Evolutionary conservation across 352 stramenopile genomes (phyloP).

Genomic region (Phytophthora quininea): DNA sequence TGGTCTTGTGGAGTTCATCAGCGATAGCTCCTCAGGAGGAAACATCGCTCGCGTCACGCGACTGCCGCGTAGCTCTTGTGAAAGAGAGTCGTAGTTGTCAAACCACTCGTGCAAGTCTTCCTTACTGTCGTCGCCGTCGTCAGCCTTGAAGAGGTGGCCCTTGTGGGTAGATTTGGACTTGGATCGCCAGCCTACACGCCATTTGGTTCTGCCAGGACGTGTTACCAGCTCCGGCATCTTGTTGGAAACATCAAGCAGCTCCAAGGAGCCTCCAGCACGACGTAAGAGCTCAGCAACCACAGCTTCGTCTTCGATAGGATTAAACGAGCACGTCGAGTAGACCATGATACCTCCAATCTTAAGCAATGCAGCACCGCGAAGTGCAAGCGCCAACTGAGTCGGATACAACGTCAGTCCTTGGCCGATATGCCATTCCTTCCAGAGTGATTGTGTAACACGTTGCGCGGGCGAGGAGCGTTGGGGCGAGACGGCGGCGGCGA

Average conservation of each 20-base stretch:
- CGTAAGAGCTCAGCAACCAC: slow-evolving; percentile 96
- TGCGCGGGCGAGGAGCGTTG: too few species aligned
- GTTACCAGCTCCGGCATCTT: slow-evolving; percentile 62
- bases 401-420: slow-evolving; percentile 92
- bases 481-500: too few species aligned
- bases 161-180: slow-evolving; percentile 89
- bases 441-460: slow-evolving; percentile 53
- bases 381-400: slow-evolving; percentile 93
- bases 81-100: slow-evolving; percentile 59
- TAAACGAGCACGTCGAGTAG: slow-evolving; percentile 98
- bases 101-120: slow-evolving; percentile 80
- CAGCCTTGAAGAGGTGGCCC: slow-evolving; percentile 67
- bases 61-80: slow-evolving; percentile 66
- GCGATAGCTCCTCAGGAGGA: slow-evolving; percentile 47
- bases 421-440: slow-evolving; percentile 94
- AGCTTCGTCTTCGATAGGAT: slow-evolving; percentile 99
- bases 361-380: slow-evolving; percentile 90
- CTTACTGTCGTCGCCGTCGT: slow-evolving; percentile 10
- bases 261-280: slow-evolving; percentile 80
- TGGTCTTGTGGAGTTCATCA: slow-evolving; percentile 85
- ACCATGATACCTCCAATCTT: slow-evolving; percentile 93
- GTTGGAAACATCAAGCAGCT: slow-evolving; percentile 87
- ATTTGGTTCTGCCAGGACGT: slow-evolving; percentile 59
- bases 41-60: slow-evolving; percentile 88
- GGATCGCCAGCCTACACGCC: slow-evolving; percentile 85